phyloP scores from a whole-genome alignment of 164 flowering plant genomes.

The Dillenia suffruticosa region DNA sequence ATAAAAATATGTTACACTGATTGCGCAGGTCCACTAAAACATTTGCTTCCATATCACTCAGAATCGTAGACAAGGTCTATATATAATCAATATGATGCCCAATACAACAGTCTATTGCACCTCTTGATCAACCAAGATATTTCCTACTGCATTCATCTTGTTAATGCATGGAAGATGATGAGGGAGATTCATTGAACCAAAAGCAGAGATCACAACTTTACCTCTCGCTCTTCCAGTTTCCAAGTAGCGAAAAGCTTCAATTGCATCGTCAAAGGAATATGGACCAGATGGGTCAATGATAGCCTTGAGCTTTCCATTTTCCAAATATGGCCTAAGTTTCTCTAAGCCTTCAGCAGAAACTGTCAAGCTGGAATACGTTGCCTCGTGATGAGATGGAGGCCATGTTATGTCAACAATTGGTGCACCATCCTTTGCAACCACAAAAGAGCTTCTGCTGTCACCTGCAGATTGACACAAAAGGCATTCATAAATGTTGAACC shows the following conservation, averaged over 20 bases:
- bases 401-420: conserved; percentile 40
- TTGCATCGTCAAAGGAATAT: conserved; percentile 21
- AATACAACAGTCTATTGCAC: too few species aligned
- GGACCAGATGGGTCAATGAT: conserved; percentile 34
- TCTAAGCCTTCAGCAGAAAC: conserved; percentile 33
- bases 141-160: neutral
- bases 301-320: conserved; percentile 35
- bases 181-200: conserved; percentile 11
- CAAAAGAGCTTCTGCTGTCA: conserved; percentile 27
- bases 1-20: too few species aligned
- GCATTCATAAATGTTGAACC: neutral
- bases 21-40: too few species aligned
- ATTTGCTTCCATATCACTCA: too few species aligned
- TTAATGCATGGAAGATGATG: neutral
- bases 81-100: too few species aligned
- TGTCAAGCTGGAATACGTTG: conserved; percentile 34
- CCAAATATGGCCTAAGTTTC: conserved; percentile 32
- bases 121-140: too few species aligned
- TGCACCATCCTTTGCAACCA: conserved; percentile 32
- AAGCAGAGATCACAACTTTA: conserved; percentile 32
- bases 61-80: too few species aligned
- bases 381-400: conserved; percentile 40
- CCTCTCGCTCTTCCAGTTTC: conserved; percentile 53
- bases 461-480: conserved; percentile 16
- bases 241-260: conserved; percentile 35